These are phyloP conservation scores for Epichloe sibirici DNA, from an alignment of 2,329 filamentous ascomycete species.

Conservation along the genomic window DNA sequence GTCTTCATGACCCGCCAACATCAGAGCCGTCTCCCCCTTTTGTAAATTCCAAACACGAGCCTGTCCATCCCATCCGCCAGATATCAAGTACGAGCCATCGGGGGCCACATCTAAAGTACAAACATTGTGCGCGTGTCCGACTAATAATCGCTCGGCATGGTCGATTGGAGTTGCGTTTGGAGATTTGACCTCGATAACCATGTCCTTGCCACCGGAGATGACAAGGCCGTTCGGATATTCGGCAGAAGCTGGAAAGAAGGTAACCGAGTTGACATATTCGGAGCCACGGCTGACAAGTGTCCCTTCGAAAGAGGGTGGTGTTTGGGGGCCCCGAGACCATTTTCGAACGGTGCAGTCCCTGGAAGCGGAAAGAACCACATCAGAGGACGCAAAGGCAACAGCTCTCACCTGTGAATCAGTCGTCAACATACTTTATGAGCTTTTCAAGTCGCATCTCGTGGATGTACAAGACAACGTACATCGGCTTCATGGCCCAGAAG, in stretches of 20 bases:
- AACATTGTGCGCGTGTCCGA: conserved; percentile 80
- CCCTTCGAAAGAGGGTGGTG: conserved; percentile 61
- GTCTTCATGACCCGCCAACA: conserved; percentile 64
- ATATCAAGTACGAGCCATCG: conserved; percentile 64
- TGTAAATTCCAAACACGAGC: conserved; percentile 77
- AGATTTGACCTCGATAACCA: conserved; percentile 80
- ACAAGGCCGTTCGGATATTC: conserved; percentile 68
- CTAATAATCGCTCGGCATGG: conserved; percentile 72
- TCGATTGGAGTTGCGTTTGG: conserved; percentile 54
- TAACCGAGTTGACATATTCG: conserved; percentile 77
- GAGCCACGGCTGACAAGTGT: conserved; percentile 69
- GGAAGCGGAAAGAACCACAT: conserved; percentile 71
- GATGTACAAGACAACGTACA: conserved; percentile 42
- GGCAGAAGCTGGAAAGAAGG: conserved; percentile 59
- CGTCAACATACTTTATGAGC: not conserved
- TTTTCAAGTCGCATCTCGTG: not conserved
- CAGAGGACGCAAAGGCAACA: conserved; percentile 63
- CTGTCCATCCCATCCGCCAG: conserved; percentile 86
- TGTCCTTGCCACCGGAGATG: conserved; percentile 80
- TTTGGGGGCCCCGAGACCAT: conserved; percentile 59
- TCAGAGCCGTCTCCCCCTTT: conserved; percentile 66
- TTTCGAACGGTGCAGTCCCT: conserved; percentile 81
- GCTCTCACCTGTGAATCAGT: conserved; percentile 58
- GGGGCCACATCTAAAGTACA: conserved; percentile 73
- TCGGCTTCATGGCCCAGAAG: conserved; percentile 86